Conservation (phyloP, 1,284 basidiomycete species). For the Trametes sp. region DNA sequence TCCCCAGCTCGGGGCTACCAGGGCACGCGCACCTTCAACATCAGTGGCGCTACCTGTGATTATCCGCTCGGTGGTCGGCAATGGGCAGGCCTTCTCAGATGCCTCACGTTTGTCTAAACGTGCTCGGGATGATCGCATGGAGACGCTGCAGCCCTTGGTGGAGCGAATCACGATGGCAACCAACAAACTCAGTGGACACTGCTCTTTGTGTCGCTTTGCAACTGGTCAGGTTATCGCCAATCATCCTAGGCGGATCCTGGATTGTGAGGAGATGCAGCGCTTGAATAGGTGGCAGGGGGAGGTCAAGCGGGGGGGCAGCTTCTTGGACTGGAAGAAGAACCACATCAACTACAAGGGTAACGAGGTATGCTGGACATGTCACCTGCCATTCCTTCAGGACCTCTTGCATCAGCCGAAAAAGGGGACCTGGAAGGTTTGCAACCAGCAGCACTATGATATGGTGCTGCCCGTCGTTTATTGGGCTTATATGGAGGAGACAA, state of each 20-base stretch:
- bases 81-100: background rate
- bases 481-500: background rate
- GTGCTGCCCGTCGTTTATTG: constrained; percentile 6
- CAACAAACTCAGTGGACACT: background rate
- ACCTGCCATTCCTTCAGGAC: constrained; percentile 1
- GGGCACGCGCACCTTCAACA: background rate
- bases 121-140: background rate
- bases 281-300: too few species aligned
- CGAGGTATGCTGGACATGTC: background rate
- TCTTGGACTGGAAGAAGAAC: constrained; percentile 10
- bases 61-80: background rate
- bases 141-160: background rate
- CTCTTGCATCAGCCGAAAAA: background rate
- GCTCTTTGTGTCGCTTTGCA: background rate
- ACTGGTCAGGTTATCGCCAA: background rate
- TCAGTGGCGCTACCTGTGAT: background rate
- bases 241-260: background rate
- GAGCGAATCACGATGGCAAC: background rate
- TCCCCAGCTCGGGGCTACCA: background rate
- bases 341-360: background rate
- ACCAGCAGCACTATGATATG: constrained; percentile 3
- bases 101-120: background rate
- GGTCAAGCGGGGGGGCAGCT: background rate
- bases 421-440: background rate
- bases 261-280: background rate